A percentile compares a stretch with the other conserved stretches of the same genome.
phyloP scores from a whole-genome alignment of 306 rosid genomes.

The Vigna trinervia region DNA sequence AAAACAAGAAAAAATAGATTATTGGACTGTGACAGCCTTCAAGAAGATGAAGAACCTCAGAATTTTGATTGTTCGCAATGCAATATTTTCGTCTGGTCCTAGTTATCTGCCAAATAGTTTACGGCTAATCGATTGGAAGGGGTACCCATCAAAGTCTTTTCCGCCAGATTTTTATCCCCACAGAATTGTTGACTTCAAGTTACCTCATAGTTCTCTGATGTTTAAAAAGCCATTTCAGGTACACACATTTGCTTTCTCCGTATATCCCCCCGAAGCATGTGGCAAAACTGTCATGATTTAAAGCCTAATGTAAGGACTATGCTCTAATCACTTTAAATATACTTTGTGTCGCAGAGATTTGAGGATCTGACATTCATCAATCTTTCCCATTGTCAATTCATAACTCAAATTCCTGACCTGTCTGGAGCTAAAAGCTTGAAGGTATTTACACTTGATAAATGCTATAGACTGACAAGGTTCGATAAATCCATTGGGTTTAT shows the following conservation, averaged over 20 bases:
- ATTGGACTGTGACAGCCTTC: not conserved
- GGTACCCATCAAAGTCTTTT: conserved; percentile 11
- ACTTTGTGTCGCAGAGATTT: conserved; percentile 18
- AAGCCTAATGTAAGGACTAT: not conserved
- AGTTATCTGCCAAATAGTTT: conserved; percentile 31
- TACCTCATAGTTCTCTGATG: conserved; percentile 1
- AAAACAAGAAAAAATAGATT: not conserved
- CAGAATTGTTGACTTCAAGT: conserved; percentile 4
- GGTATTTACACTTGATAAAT: not conserved
- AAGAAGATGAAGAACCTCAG: conserved; percentile 33
- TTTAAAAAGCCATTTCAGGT: conserved; percentile 31
- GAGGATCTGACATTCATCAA: conserved; percentile 28
- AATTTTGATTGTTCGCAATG: conserved; percentile 25
- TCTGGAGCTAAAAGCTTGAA: conserved; percentile 20
- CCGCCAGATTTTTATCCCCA: conserved; percentile 13
- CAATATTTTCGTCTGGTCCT: conserved; percentile 3
- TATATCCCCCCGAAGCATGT: not conserved
- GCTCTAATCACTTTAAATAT: not conserved
- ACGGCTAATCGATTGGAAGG: conserved; percentile 34
- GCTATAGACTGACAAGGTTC: not conserved
- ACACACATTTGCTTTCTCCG: not conserved
- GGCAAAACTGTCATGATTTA: not conserved
- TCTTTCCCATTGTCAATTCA: conserved; percentile 10
- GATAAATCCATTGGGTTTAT: conserved; percentile 31
- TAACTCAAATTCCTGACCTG: conserved; percentile 35